Percentiles rank a stretch among this genome's conserved stretches.
phyloP scores from a whole-genome alignment of 2,329 filamentous ascomycete species.

The Xylariomycetidae sp. region DNA sequence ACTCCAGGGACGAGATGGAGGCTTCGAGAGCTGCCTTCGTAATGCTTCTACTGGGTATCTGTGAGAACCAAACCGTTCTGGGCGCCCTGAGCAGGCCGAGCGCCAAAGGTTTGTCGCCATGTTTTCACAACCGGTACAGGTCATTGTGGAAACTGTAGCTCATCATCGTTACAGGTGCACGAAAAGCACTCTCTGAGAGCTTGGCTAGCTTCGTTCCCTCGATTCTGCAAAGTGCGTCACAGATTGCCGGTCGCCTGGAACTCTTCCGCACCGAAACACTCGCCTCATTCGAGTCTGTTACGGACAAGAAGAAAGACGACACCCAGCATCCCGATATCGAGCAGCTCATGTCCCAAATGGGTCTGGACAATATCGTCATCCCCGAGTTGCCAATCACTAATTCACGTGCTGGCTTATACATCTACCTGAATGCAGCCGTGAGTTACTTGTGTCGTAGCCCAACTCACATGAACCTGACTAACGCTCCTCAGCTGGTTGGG shows the following conservation, averaged over 20 bases:
- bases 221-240: conserved; percentile 52
- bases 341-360: conserved; percentile 53
- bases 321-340: conserved; percentile 48
- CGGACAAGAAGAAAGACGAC: conserved; percentile 49
- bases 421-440: conserved; percentile 80
- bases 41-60: conserved; percentile 56
- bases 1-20: conserved; percentile 53
- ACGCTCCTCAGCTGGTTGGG: conserved; percentile 62
- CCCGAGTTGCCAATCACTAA: conserved; percentile 67
- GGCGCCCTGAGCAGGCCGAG: conserved; percentile 47
- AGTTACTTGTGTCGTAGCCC: conserved; percentile 21
- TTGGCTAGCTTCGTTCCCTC: conserved; percentile 51
- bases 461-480: conserved; percentile 12
- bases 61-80: conserved; percentile 55
- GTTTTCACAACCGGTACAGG: conserved; percentile 15
- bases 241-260: conserved; percentile 51
- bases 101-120: conserved; percentile 44
- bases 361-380: conserved; percentile 49
- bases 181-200: conserved; percentile 46
- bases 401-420: conserved; percentile 76
- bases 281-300: conserved; percentile 48
- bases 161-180: conserved; percentile 31
- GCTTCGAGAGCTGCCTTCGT: conserved; percentile 59
- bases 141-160: conserved; percentile 13
- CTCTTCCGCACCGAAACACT: conserved; percentile 54